Evolutionary conservation across 768 basidiomycete species (phyloP), one percentile per base, ranked within the genome.

Genomic region (Mycena polygramma): DNA sequence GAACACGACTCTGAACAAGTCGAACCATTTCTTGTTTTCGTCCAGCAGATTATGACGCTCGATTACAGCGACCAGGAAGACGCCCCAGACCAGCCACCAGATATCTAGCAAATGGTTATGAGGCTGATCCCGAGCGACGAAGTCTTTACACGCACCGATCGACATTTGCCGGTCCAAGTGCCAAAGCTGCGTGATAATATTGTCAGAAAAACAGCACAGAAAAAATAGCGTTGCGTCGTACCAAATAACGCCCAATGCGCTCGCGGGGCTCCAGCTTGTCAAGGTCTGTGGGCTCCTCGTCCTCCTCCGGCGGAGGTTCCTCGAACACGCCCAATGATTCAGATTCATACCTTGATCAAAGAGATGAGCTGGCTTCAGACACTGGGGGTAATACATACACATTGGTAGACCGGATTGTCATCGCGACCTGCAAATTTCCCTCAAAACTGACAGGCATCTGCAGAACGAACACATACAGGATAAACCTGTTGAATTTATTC

Each of bases 31-130:
- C 71, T 88, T 87, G 7, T 80, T 81, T 20, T 84, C 80, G 61
- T 92, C 83, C 78, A 88, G 82, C 52, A 92, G 78, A 51, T 86
- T 85, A 11, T 83, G 86, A 6, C 88, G 83, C 80, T 94, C 93
- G 46, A 94, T 87, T 63, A 94, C 90, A 54, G 91, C 89, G 51
- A 94, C 83, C 17, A 92, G 74, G 80, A 93, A 92, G 3, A 95
- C 85, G 1, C 87, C 92, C 79, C 89, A 89, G 0, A 89, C 90
- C 10, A 95, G 85, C 92, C 92, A 94, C 93, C 93, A 94, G 59
- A 94, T 90, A 77, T 94, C 92, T 84, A 85, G 46, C 19, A 17
- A 30, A 26, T 17, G 2, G 17, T 17, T 13, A 52, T 36, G 35
- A 57, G n/a, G 20, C 14, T 4, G 41, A 41, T 20, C 10, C n/a